Evolutionary conservation across 1,284 basidiomycete species (phyloP), one percentile per base, ranked within the genome.

Genomic region (Boletellus deceptivus): DNA sequence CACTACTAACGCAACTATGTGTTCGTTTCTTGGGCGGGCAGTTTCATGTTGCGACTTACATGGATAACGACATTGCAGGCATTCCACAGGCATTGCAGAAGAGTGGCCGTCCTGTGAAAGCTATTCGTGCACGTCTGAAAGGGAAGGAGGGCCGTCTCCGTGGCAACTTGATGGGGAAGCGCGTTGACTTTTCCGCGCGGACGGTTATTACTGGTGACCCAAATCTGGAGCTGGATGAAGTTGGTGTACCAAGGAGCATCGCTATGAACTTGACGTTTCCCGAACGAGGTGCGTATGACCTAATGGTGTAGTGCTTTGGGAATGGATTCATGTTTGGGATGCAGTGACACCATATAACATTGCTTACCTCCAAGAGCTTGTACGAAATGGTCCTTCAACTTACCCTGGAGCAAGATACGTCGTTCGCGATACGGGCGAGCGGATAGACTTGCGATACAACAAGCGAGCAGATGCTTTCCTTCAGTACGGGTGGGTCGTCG

Each of bases 131-230:
- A 5, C 89, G 97, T 57, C 79, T 99, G 52, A 99, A 99, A 80
- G 97, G 97, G 53, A 99, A 99, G 71, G 97, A 99, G 71, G 97
- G 97, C 41, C 92, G 97, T 67, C 79, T 99, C 48, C 86, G 97
- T 72, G 97, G 97, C 35, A 99, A 99, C 71, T 70, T 99, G 70
- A 99, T 99, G 97, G 97, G 97, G 46, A 99, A 99, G 73, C 93
- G 97, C 75, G 97, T 99, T 53, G 96, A 99, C 69, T 99, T 99
- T 70, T 99, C 97, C 1, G 97, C 97, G 0, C 91, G 97, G 60
- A 99, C 97, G 20, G 97, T 99, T 67, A 99, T 99, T 67, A 98
- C 97, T 6, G 97, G 97, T 70, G 97, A 99, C 72, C 97, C 97
- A 6, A 98, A 99, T 70, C 70, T 99, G 55, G 89, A 97, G 65